Percentiles rank a stretch among this genome's conserved stretches.
phyloP scores from a whole-genome alignment of 2,329 filamentous ascomycete species.

The Penicillium vulpinum region DNA sequence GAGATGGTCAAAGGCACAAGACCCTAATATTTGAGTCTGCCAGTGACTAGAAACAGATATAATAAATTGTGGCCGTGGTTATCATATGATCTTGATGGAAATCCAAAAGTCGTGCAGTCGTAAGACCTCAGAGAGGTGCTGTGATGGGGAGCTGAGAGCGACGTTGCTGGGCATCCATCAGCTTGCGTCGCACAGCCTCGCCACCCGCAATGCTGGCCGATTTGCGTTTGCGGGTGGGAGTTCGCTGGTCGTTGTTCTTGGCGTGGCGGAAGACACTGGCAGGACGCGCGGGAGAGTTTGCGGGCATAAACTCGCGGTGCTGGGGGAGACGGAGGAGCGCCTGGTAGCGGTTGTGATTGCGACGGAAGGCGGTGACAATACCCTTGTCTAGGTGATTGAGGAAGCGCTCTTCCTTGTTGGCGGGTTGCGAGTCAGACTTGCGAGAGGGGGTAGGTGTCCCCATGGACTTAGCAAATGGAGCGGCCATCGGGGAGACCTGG shows the following conservation, averaged over 20 bases:
- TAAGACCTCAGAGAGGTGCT: conserved; percentile 3
- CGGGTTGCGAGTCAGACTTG: conserved; percentile 30
- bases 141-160: conserved; percentile 41
- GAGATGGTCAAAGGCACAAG: not conserved
- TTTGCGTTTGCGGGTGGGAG: conserved; percentile 44
- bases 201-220: conserved; percentile 39
- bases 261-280: conserved; percentile 47
- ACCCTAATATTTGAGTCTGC: conserved; percentile 18
- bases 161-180: conserved; percentile 43
- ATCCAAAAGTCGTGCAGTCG: conserved; percentile 25
- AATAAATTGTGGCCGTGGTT: conserved; percentile 25
- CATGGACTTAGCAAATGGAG: conserved; percentile 42
- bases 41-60: conserved; percentile 21
- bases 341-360: conserved; percentile 54
- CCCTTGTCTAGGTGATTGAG: conserved; percentile 69
- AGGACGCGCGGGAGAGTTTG: conserved; percentile 44
- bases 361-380: conserved; percentile 75
- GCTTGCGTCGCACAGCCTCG: conserved; percentile 46
- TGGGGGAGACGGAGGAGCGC: conserved; percentile 50
- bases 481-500: conserved; percentile 47
- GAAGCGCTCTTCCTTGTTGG: conserved; percentile 51
- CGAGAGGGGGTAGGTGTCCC: conserved; percentile 41
- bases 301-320: conserved; percentile 47
- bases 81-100: conserved; percentile 24
- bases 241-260: conserved; percentile 41